Evolutionary conservation across 2,329 filamentous ascomycete species (phyloP).

Genomic region (Lecanoromycetidae sp.): DNA sequence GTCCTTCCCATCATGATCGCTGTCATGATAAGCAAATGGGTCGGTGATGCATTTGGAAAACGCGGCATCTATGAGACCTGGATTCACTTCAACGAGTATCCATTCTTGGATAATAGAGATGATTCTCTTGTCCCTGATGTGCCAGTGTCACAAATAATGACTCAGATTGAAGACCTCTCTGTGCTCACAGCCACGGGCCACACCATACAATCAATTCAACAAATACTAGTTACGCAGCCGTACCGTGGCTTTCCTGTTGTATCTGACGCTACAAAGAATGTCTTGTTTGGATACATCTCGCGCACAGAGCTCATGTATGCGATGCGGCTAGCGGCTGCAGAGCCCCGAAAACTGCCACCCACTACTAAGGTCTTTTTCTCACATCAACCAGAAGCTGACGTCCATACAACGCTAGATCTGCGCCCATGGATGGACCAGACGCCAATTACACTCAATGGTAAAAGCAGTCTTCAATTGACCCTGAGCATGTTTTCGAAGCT

Average conservation of each 20-base stretch:
- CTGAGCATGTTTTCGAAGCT: conserved; percentile 91
- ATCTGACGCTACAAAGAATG: conserved; percentile 59
- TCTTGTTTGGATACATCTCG: conserved; percentile 86
- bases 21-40: conserved; percentile 97
- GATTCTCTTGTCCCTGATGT: conserved; percentile 69
- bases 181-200: conserved; percentile 79
- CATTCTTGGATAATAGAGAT: conserved; percentile 85
- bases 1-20: conserved; percentile 98
- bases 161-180: conserved; percentile 75
- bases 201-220: conserved; percentile 63
- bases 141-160: conserved; percentile 81
- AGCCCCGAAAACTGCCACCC: conserved; percentile 47
- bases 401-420: conserved; percentile 67
- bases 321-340: conserved; percentile 49
- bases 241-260: conserved; percentile 91
- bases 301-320: conserved; percentile 80
- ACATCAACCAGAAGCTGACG: conserved; percentile 70
- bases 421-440: conserved; percentile 99
- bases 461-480: conserved; percentile 67
- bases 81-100: conserved; percentile 94
- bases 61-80: conserved; percentile 94
- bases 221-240: conserved; percentile 58
- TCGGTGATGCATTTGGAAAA: conserved; percentile 86
- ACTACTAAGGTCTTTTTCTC: conserved; percentile 74
- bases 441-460: conserved; percentile 73